Percentiles rank a stretch among this genome's conserved stretches.
Conservation (phyloP, 208 protist species). For the Strigomonas oncopelti region DNA sequence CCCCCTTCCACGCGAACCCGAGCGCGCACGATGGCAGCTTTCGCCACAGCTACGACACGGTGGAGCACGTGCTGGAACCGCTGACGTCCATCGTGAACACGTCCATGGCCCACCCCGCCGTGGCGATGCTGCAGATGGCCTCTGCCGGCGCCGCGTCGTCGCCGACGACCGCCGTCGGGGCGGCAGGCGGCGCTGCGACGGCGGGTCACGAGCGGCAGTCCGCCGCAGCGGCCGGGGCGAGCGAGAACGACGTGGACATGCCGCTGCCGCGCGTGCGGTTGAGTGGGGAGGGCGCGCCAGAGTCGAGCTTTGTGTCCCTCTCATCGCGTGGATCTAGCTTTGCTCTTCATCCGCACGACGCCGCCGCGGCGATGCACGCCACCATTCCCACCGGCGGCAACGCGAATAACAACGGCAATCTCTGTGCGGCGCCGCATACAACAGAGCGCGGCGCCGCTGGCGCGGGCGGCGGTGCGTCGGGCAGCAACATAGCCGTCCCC, state of each 20-base stretch:
- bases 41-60: background rate
- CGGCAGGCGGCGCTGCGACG: slow-evolving; percentile 7
- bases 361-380: too few species aligned
- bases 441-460: background rate
- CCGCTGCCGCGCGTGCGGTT: background rate
- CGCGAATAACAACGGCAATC: background rate
- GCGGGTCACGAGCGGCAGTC: slow-evolving; percentile 6
- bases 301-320: slow-evolving; percentile 2
- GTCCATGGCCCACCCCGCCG: slow-evolving; percentile 34
- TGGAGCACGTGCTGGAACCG: background rate
- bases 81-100: slow-evolving; percentile 38
- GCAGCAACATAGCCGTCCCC: background rate
- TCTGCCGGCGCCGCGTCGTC: slow-evolving; percentile 13
- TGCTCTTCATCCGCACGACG: too few species aligned
- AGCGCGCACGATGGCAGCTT: background rate
- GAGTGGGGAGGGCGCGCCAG: background rate
- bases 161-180: background rate
- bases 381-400: too few species aligned
- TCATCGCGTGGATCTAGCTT: too few species aligned
- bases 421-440: background rate
- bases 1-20: background rate
- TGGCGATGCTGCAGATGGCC: slow-evolving; percentile 24
- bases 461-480: background rate
- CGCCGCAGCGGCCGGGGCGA: background rate
- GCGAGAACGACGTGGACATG: background rate